Conservation (phyloP, 2,329 filamentous ascomycete species). For the Colletotrichum camelliae region DNA sequence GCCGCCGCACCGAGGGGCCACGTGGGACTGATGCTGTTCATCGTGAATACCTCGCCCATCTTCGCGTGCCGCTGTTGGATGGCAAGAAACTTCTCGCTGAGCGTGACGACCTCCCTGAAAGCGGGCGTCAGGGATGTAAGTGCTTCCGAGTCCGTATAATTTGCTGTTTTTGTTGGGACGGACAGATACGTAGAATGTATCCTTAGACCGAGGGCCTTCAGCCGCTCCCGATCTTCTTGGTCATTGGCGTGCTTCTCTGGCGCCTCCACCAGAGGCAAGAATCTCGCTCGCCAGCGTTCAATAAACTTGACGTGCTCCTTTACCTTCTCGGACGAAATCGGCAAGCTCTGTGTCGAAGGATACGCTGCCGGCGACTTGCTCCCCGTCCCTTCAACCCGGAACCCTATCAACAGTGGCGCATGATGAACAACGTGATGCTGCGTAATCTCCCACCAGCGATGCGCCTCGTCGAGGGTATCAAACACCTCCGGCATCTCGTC, state of each 20-base stretch:
- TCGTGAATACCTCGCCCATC: background rate
- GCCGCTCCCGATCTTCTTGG: background rate
- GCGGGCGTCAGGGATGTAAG: conserved; percentile 43
- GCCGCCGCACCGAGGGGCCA: conserved; percentile 48
- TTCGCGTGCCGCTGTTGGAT: background rate
- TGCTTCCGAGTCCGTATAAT: conserved; percentile 37
- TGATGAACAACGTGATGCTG: conserved; percentile 10
- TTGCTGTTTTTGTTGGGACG: conserved; percentile 30
- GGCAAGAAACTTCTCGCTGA: background rate
- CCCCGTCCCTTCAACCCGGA: conserved; percentile 4
- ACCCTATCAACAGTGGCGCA: conserved; percentile 3
- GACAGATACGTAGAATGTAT: background rate
- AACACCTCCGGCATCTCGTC: conserved; percentile 13
- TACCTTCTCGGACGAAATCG: background rate
- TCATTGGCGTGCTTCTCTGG: background rate
- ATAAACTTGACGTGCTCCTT: conserved; percentile 20
- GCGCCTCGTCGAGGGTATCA: conserved; percentile 2
- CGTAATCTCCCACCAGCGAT: conserved; percentile 14
- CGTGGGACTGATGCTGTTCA: conserved; percentile 28
- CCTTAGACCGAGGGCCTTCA: background rate
- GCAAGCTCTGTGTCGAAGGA: background rate
- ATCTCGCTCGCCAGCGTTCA: background rate
- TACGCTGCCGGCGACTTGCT: background rate
- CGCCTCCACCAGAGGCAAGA: conserved; percentile 25
- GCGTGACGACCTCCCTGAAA: conserved; percentile 31